Evolutionary conservation across 768 basidiomycete species (phyloP).

Genomic region (Mycena vitilis): DNA sequence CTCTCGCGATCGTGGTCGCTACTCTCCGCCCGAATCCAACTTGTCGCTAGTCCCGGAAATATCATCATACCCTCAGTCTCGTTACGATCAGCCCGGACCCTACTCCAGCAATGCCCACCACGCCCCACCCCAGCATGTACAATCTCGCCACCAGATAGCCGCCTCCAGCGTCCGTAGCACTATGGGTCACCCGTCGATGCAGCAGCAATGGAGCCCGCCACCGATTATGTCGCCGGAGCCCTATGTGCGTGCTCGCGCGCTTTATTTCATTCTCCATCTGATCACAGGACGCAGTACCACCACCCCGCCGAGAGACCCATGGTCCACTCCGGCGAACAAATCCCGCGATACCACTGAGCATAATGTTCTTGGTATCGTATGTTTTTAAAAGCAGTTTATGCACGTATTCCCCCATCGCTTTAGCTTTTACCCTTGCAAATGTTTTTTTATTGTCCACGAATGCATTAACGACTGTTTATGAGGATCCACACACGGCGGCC

Average conservation of each 20-base stretch:
- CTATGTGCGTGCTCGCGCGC: constrained; percentile 62
- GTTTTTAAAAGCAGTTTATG: constrained; percentile 21
- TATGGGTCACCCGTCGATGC: constrained; percentile 60
- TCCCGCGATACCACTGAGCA: constrained; percentile 35
- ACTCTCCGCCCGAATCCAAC: constrained; percentile 61
- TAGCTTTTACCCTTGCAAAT: constrained; percentile 14
- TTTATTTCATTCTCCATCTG: constrained; percentile 16
- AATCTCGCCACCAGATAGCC: constrained; percentile 50
- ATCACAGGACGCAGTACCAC: constrained; percentile 32
- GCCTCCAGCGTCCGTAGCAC: constrained; percentile 59
- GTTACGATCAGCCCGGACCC: constrained; percentile 11
- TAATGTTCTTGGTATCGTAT: constrained; percentile 28
- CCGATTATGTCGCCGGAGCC: constrained; percentile 69
- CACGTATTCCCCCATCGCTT: constrained; percentile 7
- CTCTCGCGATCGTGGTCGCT: constrained; percentile 52
- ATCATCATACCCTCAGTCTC: constrained; percentile 56
- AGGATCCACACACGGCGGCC: no score
- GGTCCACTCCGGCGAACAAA: constrained; percentile 31
- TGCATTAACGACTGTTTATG: constrained; percentile 8
- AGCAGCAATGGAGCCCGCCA: constrained; percentile 67
- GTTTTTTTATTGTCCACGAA: constrained; percentile 14
- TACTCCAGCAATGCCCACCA: constrained; percentile 24
- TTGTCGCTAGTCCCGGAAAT: constrained; percentile 73
- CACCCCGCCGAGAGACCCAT: constrained; percentile 45
- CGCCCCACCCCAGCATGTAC: constrained; percentile 12